A percentile compares a stretch with the other conserved stretches of the same genome.
Conservation (phyloP, 257 asterid species). For the Nicotiana obtusifolia region DNA sequence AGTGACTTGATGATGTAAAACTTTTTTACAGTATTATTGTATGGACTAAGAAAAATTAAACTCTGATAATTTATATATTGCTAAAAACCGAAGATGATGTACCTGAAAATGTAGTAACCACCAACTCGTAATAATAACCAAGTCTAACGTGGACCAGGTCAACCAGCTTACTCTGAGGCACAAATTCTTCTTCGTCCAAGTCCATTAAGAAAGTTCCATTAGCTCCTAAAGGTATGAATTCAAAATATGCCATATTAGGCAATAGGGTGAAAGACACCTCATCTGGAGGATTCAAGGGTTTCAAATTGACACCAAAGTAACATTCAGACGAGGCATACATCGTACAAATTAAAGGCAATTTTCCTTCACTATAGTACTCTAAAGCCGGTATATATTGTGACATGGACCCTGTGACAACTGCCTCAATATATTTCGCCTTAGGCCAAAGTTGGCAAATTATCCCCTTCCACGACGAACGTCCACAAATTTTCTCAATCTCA, state of each 20-base stretch:
- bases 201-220: conserved; percentile 39
- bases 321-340: conserved; percentile 79
- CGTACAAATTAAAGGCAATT: conserved; percentile 55
- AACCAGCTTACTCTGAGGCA: conserved; percentile 40
- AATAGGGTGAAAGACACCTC: conserved; percentile 60
- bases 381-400: conserved; percentile 67
- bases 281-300: conserved; percentile 50
- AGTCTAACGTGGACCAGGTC: conserved; percentile 54
- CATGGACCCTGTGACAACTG: conserved; percentile 81
- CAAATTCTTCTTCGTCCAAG: conserved; percentile 34
- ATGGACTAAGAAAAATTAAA: not conserved
- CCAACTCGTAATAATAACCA: conserved; percentile 61
- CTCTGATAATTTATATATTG: not conserved
- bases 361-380: conserved; percentile 50
- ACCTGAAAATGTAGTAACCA: conserved; percentile 76
- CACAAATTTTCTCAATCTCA: conserved; percentile 55
- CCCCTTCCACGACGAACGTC: conserved; percentile 60
- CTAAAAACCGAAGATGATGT: not conserved
- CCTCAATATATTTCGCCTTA: conserved; percentile 65
- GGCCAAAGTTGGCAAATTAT: conserved; percentile 67
- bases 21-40: not conserved
- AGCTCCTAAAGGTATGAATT: conserved; percentile 56
- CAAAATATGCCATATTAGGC: conserved; percentile 74
- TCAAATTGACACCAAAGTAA: conserved; percentile 63
- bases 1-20: not conserved